A percentile compares a stretch with the other conserved stretches of the same genome.
These are phyloP conservation scores for Tilletia caries DNA, from an alignment of 1,284 basidiomycete genomes.

Conservation along the genomic window DNA sequence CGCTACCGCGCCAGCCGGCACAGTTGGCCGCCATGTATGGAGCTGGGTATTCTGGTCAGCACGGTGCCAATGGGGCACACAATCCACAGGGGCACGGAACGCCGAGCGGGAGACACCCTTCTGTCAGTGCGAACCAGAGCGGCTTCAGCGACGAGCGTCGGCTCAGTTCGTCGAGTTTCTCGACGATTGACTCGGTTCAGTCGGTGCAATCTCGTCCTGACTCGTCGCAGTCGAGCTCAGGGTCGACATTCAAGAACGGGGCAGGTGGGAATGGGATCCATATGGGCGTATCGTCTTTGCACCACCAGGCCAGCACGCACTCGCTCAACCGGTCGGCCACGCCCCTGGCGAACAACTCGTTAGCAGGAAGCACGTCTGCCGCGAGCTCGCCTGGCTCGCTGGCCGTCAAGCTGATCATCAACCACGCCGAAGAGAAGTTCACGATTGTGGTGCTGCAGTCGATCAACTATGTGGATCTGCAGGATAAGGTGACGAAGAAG, in stretches of 20 bases:
- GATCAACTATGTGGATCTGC: conserved; percentile 74
- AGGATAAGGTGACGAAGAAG: conserved; percentile 87
- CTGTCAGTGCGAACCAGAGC: not conserved
- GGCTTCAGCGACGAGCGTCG: conserved; percentile 25
- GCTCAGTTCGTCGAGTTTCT: conserved; percentile 32
- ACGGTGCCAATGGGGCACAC: no score
- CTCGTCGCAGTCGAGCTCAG: no score
- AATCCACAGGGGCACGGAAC: not conserved
- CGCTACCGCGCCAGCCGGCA: conserved; percentile 22
- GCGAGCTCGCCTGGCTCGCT: conserved; percentile 17
- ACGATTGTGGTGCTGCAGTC: conserved; percentile 78
- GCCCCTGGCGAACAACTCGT: not conserved
- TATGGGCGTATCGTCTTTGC: not conserved
- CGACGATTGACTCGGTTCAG: conserved; percentile 33
- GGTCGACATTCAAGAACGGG: not conserved
- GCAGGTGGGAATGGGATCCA: not conserved
- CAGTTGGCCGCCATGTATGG: not conserved
- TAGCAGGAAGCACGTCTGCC: not conserved
- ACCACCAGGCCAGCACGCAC: no score
- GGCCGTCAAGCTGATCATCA: conserved; percentile 60
- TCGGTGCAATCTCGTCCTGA: no score
- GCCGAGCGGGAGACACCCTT: not conserved
- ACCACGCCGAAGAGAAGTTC: conserved; percentile 84
- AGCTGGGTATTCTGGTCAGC: not conserved
- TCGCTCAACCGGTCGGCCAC: not conserved